Conservation (phyloP, 2,329 filamentous ascomycete genomes). For the Fusarium secorum region DNA sequence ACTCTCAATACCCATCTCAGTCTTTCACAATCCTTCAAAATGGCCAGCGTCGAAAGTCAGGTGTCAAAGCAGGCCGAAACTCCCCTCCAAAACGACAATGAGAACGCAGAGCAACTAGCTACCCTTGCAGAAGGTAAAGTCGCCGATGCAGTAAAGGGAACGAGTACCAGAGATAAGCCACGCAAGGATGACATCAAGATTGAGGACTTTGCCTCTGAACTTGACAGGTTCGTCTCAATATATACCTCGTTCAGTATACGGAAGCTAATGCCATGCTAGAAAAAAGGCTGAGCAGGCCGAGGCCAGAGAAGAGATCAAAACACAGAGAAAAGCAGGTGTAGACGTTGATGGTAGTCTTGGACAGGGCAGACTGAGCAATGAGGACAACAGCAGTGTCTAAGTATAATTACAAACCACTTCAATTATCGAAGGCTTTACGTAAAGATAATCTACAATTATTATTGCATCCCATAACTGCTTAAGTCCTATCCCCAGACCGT, state of each 20-base stretch:
- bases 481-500: neutral
- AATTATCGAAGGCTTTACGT: neutral
- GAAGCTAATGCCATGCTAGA: constrained; percentile 9
- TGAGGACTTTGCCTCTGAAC: constrained; percentile 29
- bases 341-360: constrained; percentile 32
- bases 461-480: neutral
- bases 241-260: no score
- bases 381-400: constrained; percentile 25
- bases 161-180: constrained; percentile 25
- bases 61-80: constrained; percentile 4
- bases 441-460: neutral
- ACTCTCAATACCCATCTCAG: neutral
- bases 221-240: constrained; percentile 22
- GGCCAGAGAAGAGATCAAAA: constrained; percentile 29
- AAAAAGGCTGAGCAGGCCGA: constrained; percentile 35
- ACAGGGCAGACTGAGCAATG: constrained; percentile 22
- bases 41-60: constrained; percentile 17
- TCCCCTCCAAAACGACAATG: constrained; percentile 31
- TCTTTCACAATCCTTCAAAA: neutral
- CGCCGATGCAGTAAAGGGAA: constrained; percentile 28
- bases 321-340: constrained; percentile 27
- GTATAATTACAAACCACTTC: neutral
- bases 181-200: constrained; percentile 29
- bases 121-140: constrained; percentile 36
- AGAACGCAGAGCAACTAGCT: constrained; percentile 32